These are phyloP conservation scores for Coniochaeta prunicola DNA, from an alignment of 2,329 filamentous ascomycete species.

Conservation along the genomic window DNA sequence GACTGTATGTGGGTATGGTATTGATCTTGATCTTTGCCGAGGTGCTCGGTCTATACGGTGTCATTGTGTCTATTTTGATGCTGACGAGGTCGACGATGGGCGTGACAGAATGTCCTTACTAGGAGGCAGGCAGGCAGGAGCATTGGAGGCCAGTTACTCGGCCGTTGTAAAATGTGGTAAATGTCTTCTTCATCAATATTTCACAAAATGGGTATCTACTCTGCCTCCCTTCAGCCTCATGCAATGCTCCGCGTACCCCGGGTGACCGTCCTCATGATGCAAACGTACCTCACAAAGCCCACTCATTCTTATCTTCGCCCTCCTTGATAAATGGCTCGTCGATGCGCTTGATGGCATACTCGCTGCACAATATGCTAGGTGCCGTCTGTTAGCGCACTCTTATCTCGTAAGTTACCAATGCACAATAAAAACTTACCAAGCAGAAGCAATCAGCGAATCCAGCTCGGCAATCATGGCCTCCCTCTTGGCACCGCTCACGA, in stretches of 20 bases:
- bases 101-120: slow-evolving; percentile 30
- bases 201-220: background rate
- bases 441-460: slow-evolving; percentile 82
- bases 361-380: slow-evolving; percentile 85
- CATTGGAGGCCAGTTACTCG: background rate
- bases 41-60: slow-evolving; percentile 67
- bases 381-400: background rate
- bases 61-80: slow-evolving; percentile 42
- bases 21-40: slow-evolving; percentile 99
- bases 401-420: background rate
- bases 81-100: slow-evolving; percentile 31
- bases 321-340: slow-evolving; percentile 83
- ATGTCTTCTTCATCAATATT: background rate
- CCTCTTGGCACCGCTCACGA: slow-evolving; percentile 61
- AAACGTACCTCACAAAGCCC: slow-evolving; percentile 43
- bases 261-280: background rate
- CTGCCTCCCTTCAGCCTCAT: background rate
- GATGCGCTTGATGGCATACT: slow-evolving; percentile 88
- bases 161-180: background rate
- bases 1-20: slow-evolving; percentile 95
- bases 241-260: background rate
- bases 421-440: slow-evolving; percentile 56
- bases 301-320: slow-evolving; percentile 70
- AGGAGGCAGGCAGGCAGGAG: slow-evolving; percentile 4
- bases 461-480: slow-evolving; percentile 82